A percentile compares a stretch with the other conserved stretches of the same genome.
Evolutionary conservation across 352 stramenopile species (phyloP).

Genomic region (Blastocystis sp.): DNA sequence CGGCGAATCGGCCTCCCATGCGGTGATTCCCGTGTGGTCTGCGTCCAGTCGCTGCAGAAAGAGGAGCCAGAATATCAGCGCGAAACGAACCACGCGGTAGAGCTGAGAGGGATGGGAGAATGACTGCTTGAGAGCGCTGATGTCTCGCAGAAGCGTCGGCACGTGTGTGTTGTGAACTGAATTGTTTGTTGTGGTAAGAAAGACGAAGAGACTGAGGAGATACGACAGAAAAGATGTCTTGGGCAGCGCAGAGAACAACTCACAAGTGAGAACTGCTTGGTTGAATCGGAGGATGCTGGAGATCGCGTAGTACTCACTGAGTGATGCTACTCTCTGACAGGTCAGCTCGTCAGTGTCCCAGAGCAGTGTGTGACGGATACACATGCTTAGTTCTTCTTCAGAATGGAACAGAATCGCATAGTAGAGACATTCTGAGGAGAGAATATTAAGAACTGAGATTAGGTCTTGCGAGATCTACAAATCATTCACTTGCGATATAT

Average conservation of each 20-base stretch:
- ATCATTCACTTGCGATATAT: too few relatives aligned
- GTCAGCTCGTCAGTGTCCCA: background rate
- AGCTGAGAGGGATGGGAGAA: background rate
- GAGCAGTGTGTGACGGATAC: background rate
- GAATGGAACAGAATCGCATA: background rate
- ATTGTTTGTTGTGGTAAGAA: background rate
- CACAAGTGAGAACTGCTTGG: background rate
- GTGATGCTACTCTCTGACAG: background rate
- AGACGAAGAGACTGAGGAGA: slow-evolving; percentile 1
- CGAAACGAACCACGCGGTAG: background rate
- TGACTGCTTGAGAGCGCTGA: background rate
- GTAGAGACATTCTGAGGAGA: background rate
- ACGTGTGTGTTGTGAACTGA: background rate
- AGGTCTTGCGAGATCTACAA: background rate
- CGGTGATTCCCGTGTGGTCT: background rate
- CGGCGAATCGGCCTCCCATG: background rate
- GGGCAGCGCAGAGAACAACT: background rate
- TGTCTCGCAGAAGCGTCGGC: background rate
- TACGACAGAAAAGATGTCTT: background rate
- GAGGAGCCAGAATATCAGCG: background rate
- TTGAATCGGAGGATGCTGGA: background rate
- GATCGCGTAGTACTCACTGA: background rate
- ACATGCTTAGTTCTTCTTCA: background rate
- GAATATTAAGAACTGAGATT: background rate
- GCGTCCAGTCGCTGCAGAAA: background rate